Conservation (phyloP, 2,329 filamentous ascomycete species). For the Botrytis medusae region DNA sequence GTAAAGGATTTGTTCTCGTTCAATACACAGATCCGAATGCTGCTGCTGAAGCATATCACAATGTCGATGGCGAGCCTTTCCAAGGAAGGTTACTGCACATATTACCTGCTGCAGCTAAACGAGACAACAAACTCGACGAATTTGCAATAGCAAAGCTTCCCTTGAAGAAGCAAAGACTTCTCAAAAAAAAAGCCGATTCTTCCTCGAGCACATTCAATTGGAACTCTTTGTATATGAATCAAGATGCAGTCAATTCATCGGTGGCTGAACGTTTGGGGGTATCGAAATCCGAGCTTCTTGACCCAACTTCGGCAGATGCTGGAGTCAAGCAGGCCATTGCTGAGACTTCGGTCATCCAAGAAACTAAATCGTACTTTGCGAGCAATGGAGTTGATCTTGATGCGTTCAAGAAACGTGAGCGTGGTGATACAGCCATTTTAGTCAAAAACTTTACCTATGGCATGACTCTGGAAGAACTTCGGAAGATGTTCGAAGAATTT, state of each 20-base stretch:
- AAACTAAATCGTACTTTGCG: slow-evolving; percentile 89
- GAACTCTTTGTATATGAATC: slow-evolving; percentile 99
- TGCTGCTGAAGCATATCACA: slow-evolving; percentile 76
- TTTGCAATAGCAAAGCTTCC: slow-evolving; percentile 88
- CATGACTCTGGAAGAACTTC: slow-evolving; percentile 55
- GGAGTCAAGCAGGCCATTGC: slow-evolving; percentile 96
- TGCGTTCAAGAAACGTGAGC: slow-evolving; percentile 80
- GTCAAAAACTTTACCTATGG: slow-evolving; percentile 91
- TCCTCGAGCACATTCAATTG: slow-evolving; percentile 83
- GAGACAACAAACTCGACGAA: slow-evolving; percentile 80
- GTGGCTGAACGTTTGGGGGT: slow-evolving; percentile 84
- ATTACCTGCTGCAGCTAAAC: slow-evolving; percentile 79
- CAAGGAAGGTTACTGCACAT: slow-evolving; percentile 92
- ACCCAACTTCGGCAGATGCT: slow-evolving; percentile 93
- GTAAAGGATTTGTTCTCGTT: slow-evolving; percentile 89
- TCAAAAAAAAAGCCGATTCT: slow-evolving; percentile 81
- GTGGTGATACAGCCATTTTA: slow-evolving; percentile 83
- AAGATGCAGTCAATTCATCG: slow-evolving; percentile 90
- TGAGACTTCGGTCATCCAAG: slow-evolving; percentile 93
- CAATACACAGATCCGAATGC: slow-evolving; percentile 71
- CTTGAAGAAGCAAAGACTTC: slow-evolving; percentile 89
- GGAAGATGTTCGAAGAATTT: slow-evolving; percentile 56
- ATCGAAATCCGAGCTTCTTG: slow-evolving; percentile 85
- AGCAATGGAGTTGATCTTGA: slow-evolving; percentile 88
- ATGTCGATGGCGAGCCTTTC: slow-evolving; percentile 81